phyloP scores from a whole-genome alignment of 2,329 filamentous ascomycete genomes.

The Chaetomium globosum region DNA sequence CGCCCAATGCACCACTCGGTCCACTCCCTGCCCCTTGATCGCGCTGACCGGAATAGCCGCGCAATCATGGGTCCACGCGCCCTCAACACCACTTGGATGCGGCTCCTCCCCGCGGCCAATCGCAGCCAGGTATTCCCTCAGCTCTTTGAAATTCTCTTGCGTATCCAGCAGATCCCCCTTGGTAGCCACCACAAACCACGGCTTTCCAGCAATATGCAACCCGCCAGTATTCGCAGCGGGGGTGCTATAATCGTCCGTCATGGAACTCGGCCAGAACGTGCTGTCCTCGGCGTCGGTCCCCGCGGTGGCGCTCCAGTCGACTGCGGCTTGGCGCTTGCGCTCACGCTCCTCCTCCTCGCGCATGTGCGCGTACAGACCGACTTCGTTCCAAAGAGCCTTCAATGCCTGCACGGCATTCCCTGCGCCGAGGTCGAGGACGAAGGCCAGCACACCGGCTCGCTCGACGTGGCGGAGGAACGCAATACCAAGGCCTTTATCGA shows the following conservation, averaged over 20 bases:
- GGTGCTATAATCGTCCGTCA: slow-evolving; percentile 40
- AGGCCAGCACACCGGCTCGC: slow-evolving; percentile 87
- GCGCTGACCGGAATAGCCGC: slow-evolving; percentile 84
- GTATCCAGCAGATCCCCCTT: slow-evolving; percentile 85
- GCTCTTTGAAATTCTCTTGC: slow-evolving; percentile 70
- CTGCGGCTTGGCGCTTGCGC: slow-evolving; percentile 58
- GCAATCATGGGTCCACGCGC: slow-evolving; percentile 63
- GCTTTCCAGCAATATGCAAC: slow-evolving; percentile 87
- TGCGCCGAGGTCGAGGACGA: slow-evolving; percentile 83
- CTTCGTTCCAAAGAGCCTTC: slow-evolving; percentile 84
- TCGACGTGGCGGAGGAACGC: slow-evolving; percentile 94
- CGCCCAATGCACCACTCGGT: slow-evolving; percentile 72
- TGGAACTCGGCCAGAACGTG: slow-evolving; percentile 29
- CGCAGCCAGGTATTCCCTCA: slow-evolving; percentile 70
- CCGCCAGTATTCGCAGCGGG: slow-evolving; percentile 43
- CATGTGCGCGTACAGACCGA: slow-evolving; percentile 80
- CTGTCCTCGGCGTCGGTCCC: slow-evolving; percentile 36
- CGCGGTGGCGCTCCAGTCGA: slow-evolving; percentile 63
- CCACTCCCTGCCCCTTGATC: slow-evolving; percentile 81
- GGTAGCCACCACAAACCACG: slow-evolving; percentile 94
- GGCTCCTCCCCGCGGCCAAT: slow-evolving; percentile 63
- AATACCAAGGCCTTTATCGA: slow-evolving; percentile 87
- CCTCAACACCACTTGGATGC: slow-evolving; percentile 71
- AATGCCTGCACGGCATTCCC: slow-evolving; percentile 79
- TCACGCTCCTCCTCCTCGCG: slow-evolving; percentile 72